Conservation (phyloP, 2,329 filamentous ascomycete genomes). For the Fusarium albidum region DNA sequence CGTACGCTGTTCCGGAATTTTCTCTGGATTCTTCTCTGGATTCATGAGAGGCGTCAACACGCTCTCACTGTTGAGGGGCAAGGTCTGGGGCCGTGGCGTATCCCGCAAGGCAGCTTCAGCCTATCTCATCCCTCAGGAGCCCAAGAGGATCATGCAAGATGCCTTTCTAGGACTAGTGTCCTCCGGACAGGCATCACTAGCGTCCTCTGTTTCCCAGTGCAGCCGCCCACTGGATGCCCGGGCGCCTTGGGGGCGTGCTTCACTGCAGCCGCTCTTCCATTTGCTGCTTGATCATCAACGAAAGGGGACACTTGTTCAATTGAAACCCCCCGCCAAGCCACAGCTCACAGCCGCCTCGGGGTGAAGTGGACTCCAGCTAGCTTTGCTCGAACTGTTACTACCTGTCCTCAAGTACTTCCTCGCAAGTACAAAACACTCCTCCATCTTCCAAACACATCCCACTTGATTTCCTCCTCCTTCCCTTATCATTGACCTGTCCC, state of each 20-base stretch:
- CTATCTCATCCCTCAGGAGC: constrained; percentile 15
- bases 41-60: constrained; percentile 5
- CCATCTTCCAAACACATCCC: constrained; percentile 34
- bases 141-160: not conserved
- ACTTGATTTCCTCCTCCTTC: constrained; percentile 27
- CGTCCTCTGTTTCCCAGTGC: not conserved
- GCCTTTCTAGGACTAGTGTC: constrained; percentile 18
- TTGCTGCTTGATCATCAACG: constrained; percentile 21
- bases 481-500: constrained; percentile 24
- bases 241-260: constrained; percentile 22
- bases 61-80: constrained; percentile 5
- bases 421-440: constrained; percentile 48
- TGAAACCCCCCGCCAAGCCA: constrained; percentile 34
- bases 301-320: constrained; percentile 56
- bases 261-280: constrained; percentile 17
- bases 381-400: constrained; percentile 21
- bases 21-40: constrained; percentile 3
- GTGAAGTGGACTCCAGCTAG: constrained; percentile 9
- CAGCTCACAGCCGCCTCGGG: constrained; percentile 35
- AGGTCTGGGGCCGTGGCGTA: constrained; percentile 30
- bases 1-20: not conserved
- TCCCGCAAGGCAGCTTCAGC: constrained; percentile 19
- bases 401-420: constrained; percentile 32
- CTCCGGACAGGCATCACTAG: not conserved
- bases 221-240: not conserved